Evolutionary conservation across 208 protist genomes (phyloP).

Genomic region (Acanthamoeba sp.): DNA sequence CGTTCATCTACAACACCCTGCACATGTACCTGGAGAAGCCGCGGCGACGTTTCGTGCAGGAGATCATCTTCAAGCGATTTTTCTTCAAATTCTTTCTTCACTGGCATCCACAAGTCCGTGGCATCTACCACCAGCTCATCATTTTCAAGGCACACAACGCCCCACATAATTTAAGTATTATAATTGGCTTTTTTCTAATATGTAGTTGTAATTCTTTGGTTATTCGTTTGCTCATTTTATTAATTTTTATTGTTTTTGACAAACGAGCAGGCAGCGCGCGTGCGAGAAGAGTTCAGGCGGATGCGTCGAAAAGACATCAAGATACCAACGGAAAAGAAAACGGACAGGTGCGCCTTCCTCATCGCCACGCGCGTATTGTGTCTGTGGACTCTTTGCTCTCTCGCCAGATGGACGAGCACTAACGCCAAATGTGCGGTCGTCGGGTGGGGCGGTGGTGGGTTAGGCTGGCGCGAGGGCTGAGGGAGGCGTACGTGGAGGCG

Average conservation of each 20-base stretch:
- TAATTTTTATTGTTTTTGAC: neutral
- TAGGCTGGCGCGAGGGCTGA: neutral
- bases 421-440: neutral
- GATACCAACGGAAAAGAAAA: neutral
- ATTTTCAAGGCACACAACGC: constrained; percentile 51
- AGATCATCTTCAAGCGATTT: constrained; percentile 40
- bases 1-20: constrained; percentile 69
- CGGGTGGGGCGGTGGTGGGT: no score
- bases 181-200: constrained; percentile 1
- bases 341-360: neutral
- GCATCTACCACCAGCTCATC: constrained; percentile 54
- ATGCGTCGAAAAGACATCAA: constrained; percentile 58
- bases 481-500: constrained; percentile 28
- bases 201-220: no score
- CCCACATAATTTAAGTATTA: neutral
- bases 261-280: neutral
- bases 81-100: constrained; percentile 75
- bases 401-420: neutral
- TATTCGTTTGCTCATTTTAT: no score
- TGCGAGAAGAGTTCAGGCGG: constrained; percentile 40
- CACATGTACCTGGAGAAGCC: constrained; percentile 25
- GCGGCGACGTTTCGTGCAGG: constrained; percentile 9
- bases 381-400: neutral
- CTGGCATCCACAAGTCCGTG: constrained; percentile 41
- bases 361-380: neutral